Evolutionary conservation across 176 grass and related monocot genomes (phyloP).

Genomic region (Melocanna baccifera): DNA sequence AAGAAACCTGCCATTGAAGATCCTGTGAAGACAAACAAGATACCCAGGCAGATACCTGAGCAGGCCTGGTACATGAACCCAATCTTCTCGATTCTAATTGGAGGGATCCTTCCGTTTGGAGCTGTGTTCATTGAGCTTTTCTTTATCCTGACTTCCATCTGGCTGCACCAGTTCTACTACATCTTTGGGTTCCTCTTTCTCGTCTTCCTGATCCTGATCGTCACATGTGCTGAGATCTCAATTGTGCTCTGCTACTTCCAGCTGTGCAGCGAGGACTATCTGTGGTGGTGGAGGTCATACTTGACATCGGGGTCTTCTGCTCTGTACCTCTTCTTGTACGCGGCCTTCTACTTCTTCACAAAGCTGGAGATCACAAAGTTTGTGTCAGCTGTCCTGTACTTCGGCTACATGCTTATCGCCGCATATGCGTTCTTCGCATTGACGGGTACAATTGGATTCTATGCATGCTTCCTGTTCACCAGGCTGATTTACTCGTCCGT

Average conservation of each 20-base stretch:
- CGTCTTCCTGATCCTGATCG: slow-evolving; percentile 77
- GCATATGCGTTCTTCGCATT: slow-evolving; percentile 81
- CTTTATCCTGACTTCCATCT: slow-evolving; percentile 90
- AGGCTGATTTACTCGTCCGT: slow-evolving; percentile 88
- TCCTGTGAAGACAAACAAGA: slow-evolving; percentile 92
- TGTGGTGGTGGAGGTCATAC: slow-evolving; percentile 95
- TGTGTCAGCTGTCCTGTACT: slow-evolving; percentile 74
- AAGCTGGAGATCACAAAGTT: slow-evolving; percentile 91
- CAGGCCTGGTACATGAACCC: slow-evolving; percentile 97
- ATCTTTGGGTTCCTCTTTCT: slow-evolving; percentile 95
- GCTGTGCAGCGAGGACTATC: slow-evolving; percentile 91
- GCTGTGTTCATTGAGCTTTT: slow-evolving; percentile 92
- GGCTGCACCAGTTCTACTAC: slow-evolving; percentile 94
- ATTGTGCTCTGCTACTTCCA: slow-evolving; percentile 95
- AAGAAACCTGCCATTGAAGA: slow-evolving; percentile 78
- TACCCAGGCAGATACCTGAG: slow-evolving; percentile 76
- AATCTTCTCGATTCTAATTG: slow-evolving; percentile 73
- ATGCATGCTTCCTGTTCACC: slow-evolving; percentile 78
- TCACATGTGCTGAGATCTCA: slow-evolving; percentile 89
- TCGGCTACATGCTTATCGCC: slow-evolving; percentile 87
- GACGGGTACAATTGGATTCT: slow-evolving; percentile 87
- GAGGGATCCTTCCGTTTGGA: slow-evolving; percentile 87
- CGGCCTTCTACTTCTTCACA: slow-evolving; percentile 87
- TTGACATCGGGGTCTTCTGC: slow-evolving; percentile 88
- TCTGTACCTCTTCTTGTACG: slow-evolving; percentile 82